A percentile compares a stretch with the other conserved stretches of the same genome.
These are phyloP conservation scores for Plasmodium adleri DNA, from an alignment of 169 alveolate species.

Conservation along the genomic window DNA sequence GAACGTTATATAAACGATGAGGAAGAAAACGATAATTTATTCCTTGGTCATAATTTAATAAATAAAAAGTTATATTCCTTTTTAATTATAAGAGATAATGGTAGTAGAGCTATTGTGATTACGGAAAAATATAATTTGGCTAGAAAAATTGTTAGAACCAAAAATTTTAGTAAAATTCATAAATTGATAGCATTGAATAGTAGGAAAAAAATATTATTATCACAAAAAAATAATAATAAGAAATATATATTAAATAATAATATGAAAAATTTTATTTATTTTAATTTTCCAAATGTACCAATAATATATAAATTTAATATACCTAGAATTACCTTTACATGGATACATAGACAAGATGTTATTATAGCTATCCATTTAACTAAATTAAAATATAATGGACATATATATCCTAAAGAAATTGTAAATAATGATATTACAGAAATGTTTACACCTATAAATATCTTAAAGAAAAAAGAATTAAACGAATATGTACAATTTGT, in stretches of 20 bases:
- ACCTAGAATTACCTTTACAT: constrained; percentile 84
- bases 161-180: constrained; percentile 72
- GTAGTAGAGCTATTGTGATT: constrained; percentile 75
- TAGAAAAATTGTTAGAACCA: constrained; percentile 60
- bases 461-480: constrained; percentile 54
- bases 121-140: constrained; percentile 71
- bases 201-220: constrained; percentile 37
- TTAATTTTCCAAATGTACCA: constrained; percentile 70
- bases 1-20: neutral
- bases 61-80: constrained; percentile 58
- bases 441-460: constrained; percentile 47
- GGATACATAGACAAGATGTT: constrained; percentile 82
- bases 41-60: constrained; percentile 37
- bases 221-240: constrained; percentile 19
- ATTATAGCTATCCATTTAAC: constrained; percentile 83
- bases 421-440: constrained; percentile 19
- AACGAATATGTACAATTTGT: constrained; percentile 55
- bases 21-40: constrained; percentile 21
- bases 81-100: constrained; percentile 71
- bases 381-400: constrained; percentile 66
- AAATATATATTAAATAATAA: constrained; percentile 51
- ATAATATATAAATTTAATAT: constrained; percentile 77
- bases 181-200: constrained; percentile 46
- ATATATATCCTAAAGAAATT: constrained; percentile 77
- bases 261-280: constrained; percentile 54